These are phyloP conservation scores for Mycena floridula DNA, from an alignment of 768 basidiomycete species.

Conservation along the genomic window DNA sequence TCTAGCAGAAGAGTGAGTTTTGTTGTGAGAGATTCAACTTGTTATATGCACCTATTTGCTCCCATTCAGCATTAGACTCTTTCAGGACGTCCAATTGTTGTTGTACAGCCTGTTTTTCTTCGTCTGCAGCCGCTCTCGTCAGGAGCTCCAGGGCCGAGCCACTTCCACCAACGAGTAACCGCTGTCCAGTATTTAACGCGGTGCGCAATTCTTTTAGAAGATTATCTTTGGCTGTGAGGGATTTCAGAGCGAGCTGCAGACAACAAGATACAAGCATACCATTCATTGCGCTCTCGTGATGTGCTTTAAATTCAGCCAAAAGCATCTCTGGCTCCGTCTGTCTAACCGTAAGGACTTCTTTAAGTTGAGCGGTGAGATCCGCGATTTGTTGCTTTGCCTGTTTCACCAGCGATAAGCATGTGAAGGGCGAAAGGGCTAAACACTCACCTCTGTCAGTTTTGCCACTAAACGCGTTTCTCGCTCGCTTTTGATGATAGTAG, in stretches of 20 bases:
- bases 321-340: slow-evolving; percentile 61
- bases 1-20: slow-evolving; percentile 39
- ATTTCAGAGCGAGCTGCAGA: slow-evolving; percentile 4
- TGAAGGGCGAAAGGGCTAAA: neutral
- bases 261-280: slow-evolving; percentile 29
- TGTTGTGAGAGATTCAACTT: no score
- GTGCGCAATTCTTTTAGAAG: slow-evolving; percentile 49
- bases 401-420: slow-evolving; percentile 1
- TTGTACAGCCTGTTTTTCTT: slow-evolving; percentile 51
- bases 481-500: neutral
- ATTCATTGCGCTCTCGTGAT: slow-evolving; percentile 44
- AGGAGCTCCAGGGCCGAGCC: slow-evolving; percentile 56
- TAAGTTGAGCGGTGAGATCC: slow-evolving; percentile 45
- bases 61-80: slow-evolving; percentile 34
- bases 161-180: slow-evolving; percentile 43
- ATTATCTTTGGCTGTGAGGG: slow-evolving; percentile 47
- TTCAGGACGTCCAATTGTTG: slow-evolving; percentile 41
- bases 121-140: slow-evolving; percentile 68
- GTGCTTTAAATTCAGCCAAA: slow-evolving; percentile 38
- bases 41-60: no score
- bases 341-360: slow-evolving; percentile 52
- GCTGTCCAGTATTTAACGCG: slow-evolving; percentile 49
- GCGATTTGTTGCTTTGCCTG: slow-evolving; percentile 41
- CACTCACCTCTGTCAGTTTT: slow-evolving; percentile 6
- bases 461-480: slow-evolving; percentile 3